Evolutionary conservation across 805 yeast species (phyloP).

Genomic region (Lipomyces sp.): DNA sequence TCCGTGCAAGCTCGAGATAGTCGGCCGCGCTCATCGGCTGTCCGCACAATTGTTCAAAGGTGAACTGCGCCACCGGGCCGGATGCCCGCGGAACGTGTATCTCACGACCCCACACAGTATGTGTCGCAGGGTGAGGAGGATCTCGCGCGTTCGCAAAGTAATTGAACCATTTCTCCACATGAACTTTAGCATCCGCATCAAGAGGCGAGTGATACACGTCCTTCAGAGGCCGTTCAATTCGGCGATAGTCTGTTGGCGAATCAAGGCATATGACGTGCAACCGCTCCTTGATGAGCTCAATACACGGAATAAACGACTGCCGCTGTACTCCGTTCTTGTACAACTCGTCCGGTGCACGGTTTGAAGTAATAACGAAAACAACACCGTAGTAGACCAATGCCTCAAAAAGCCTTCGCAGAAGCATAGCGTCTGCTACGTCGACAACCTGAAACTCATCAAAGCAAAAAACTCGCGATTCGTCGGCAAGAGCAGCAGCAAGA

Average conservation of each 20-base stretch:
- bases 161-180: slow-evolving; percentile 71
- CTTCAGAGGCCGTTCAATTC: slow-evolving; percentile 76
- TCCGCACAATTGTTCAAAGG: slow-evolving; percentile 85
- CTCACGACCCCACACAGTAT: slow-evolving; percentile 83
- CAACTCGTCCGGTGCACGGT: slow-evolving; percentile 89
- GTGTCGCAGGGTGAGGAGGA: slow-evolving; percentile 36
- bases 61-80: slow-evolving; percentile 82
- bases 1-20: slow-evolving; percentile 74
- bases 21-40: slow-evolving; percentile 90
- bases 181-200: slow-evolving; percentile 55
- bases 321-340: slow-evolving; percentile 94
- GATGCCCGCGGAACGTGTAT: slow-evolving; percentile 71
- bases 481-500: slow-evolving; percentile 79
- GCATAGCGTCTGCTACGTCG: slow-evolving; percentile 98
- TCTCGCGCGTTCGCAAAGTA: slow-evolving; percentile 57
- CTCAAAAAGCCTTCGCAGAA: slow-evolving; percentile 71
- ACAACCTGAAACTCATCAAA: slow-evolving; percentile 98
- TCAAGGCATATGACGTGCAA: slow-evolving; percentile 76
- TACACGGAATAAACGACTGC: slow-evolving; percentile 88
- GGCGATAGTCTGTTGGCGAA: slow-evolving; percentile 92
- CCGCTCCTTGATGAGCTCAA: slow-evolving; percentile 66
- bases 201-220: slow-evolving; percentile 74
- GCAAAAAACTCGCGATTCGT: slow-evolving; percentile 72
- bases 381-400: slow-evolving; percentile 67
- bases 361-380: slow-evolving; percentile 87